Percentiles rank a stretch among this genome's conserved stretches.
Conservation (phyloP, 495 filamentous ascomycete genomes). For the Choiromyces venosus region DNA sequence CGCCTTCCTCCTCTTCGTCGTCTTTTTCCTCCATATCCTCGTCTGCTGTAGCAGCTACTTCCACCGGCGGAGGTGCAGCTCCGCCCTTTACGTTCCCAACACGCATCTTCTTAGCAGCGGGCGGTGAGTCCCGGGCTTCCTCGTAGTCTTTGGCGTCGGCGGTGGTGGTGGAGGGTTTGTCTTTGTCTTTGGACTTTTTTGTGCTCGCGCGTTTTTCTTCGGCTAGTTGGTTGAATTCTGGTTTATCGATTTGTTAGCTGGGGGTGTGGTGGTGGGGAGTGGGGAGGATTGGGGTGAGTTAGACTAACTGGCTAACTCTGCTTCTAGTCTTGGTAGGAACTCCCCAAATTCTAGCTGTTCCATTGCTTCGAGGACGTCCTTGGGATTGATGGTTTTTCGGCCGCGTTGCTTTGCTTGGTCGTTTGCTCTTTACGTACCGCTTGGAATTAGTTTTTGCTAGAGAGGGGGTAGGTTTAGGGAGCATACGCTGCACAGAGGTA, state of each 20-base stretch:
- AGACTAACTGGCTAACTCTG: constrained; percentile 55
- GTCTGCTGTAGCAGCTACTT: not conserved
- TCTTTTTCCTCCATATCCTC: constrained; percentile 6
- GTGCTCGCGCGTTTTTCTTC: constrained; percentile 51
- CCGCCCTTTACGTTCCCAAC: constrained; percentile 13
- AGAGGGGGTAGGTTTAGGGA: constrained; percentile 3
- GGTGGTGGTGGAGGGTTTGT: not conserved
- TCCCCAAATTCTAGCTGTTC: constrained; percentile 76
- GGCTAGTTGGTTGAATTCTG: constrained; percentile 53
- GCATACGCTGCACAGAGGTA: constrained; percentile 79
- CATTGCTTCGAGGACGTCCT: constrained; percentile 76
- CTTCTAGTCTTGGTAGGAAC: constrained; percentile 54
- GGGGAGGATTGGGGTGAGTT: not conserved
- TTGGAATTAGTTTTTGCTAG: too few species aligned
- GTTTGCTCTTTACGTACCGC: constrained; percentile 58
- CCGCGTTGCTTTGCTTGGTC: constrained; percentile 59
- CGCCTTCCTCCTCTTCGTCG: not conserved
- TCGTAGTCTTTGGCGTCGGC: not conserved
- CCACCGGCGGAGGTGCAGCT: not conserved
- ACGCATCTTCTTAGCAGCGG: constrained; percentile 26
- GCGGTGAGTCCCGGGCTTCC: constrained; percentile 11
- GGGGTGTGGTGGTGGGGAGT: not conserved
- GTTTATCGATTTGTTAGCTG: constrained; percentile 9
- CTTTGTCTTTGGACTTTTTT: constrained; percentile 43
- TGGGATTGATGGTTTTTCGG: constrained; percentile 79